Base-by-base conservation (phyloP, 345 rosid genomes). In the Excoecaria cochinchinensis region DNA sequence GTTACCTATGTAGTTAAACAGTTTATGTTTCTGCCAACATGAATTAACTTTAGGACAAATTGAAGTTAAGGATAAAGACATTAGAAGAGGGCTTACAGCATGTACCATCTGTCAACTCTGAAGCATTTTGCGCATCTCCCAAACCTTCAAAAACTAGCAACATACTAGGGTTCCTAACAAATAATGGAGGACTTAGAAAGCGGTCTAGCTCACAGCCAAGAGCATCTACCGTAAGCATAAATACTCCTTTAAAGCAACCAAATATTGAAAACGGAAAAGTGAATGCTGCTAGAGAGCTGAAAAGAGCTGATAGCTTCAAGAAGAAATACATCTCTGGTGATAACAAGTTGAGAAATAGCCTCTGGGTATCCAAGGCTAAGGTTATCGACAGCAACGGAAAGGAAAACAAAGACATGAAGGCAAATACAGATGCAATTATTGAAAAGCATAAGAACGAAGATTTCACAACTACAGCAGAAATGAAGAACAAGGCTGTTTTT, bases 81-180 rank as follows among this genome's bases (percentile, higher is more conserved):
- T 66, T 93, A 80, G 98, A 95, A 83, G 93, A 91, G 47, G 90
- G 93, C 24, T 80, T 95, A 38, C 90, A 84, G 79, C 71, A 84
- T 0, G 67, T 38, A 48, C 21, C 88, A 15, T 71, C 78, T 0
- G 69, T 47, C 36, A 80, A 76, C 62, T 65, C 82, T 13, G 80
- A 71, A 65, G 44, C 70, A 5, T 51, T 80, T 40, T 69, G 71
- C 1, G 78, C 79, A 22, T 87, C 90, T 15, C 84, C 86, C 11
- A 85, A 84, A 80, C 80, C 82, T 8, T 88, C 86, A 65, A 93
- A 88, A 62, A 77, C 92, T 50, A 84, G 81, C 62, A 87, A 87
- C 74, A 83, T 95, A 70, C 79, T 92, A 39, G 93, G 97, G 24
- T 91, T 90, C 80, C 66, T 95, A 76, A 82, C 90, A 25, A 87